Evolutionary conservation across 495 filamentous ascomycete genomes (phyloP).

Genomic region (Xylaria scruposa): DNA sequence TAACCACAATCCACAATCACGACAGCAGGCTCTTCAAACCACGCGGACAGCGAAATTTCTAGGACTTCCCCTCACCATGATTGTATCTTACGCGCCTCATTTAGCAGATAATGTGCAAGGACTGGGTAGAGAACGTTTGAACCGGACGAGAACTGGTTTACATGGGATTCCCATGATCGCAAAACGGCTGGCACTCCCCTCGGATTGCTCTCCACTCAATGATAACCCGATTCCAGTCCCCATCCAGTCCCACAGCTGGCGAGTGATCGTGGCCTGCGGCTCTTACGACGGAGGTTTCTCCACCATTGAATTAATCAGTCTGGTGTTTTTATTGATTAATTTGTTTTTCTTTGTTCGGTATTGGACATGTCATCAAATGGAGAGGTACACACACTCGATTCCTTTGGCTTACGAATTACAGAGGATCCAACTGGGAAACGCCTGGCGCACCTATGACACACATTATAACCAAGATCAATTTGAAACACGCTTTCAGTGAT

Average conservation of each 20-base stretch:
- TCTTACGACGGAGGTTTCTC: neutral
- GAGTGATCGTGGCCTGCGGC: neutral
- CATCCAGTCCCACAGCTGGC: neutral
- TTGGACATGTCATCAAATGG: neutral
- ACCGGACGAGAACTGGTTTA: neutral
- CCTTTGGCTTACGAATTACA: neutral
- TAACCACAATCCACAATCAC: conserved; percentile 6
- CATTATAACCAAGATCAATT: neutral
- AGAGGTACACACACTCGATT: neutral
- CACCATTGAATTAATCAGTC: neutral
- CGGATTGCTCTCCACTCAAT: neutral
- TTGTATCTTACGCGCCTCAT: conserved; percentile 16
- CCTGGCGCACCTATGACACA: neutral
- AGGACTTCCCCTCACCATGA: conserved; percentile 22
- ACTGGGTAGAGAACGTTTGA: neutral
- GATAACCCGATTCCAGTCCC: neutral
- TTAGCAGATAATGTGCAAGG: conserved; percentile 4
- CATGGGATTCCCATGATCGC: conserved; percentile 14
- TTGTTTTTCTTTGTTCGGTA: neutral
- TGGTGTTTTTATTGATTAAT: conserved; percentile 10
- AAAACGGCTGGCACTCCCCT: neutral
- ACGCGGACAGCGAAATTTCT: conserved; percentile 10
- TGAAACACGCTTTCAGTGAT: neutral
- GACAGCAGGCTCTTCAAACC: conserved; percentile 6
- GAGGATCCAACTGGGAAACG: neutral